Base-by-base conservation (phyloP, 352 stramenopile species). In the Phytopythium ostracodes region DNA sequence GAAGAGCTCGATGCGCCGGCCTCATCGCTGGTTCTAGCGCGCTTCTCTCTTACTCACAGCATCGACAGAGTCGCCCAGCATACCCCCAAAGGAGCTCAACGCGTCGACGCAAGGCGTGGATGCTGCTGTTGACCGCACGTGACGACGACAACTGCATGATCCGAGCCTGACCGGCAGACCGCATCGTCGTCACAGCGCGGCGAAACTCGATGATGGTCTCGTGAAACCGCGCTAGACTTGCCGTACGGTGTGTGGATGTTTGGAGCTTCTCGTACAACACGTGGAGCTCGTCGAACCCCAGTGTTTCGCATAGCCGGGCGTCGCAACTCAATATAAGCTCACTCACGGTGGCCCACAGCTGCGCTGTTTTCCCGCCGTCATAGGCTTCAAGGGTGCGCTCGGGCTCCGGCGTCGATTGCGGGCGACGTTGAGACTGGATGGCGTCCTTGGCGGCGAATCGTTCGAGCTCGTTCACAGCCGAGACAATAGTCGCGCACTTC, bases 401-500 rank as follows among this genome's bases (percentile, higher is more conserved):
- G 18, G 46, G 46, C 1, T 17, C 46, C 1, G 18, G 27, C 9
- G 18, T 25, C 4, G 46, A 18, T 18, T 15, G 3, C 22, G n/a
- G 14, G 22, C 17, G 12, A 10, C 9, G 18, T 49, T 14, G 15
- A 17, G 4, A 27, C n/a, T 29, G 27, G 22, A 29, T 33, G 17
- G n/a, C 33, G 10, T 38, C 33, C 3, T 38, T 38, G 33, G 33
- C 33, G 1, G 33, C 33, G 33, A 38, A 14, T 38, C 33, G 33
- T 38, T 52, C 27, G n/a, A 52, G 46, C 9, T 52, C 46, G n/a
- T 52, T 44, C 9, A 75, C 59, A 18, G 66, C 61, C 1, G 62
- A 43, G 14, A 35, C 56, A 11, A 72, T 66, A n/a, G 44, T 60
- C 25, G 72, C 56, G 2, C 70, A 63, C 14, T 70, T 54, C 0